Conservation (phyloP, 768 basidiomycete genomes). For the Tephrocybe sp. region DNA sequence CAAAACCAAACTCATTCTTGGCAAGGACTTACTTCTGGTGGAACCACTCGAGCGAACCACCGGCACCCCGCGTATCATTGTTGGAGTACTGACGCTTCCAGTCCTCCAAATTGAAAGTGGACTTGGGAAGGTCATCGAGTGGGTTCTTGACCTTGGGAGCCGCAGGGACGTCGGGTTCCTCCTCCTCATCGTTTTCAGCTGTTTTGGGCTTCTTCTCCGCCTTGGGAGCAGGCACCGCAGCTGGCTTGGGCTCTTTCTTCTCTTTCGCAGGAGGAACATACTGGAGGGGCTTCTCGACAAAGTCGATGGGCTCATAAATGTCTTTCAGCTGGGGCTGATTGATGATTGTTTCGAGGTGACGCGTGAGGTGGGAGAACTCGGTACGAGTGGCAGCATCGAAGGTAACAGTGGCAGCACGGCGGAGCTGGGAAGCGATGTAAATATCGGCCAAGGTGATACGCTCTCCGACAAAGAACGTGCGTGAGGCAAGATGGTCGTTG, state of each 20-base stretch:
- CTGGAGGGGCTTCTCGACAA: slow-evolving; percentile 67
- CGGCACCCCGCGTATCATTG: slow-evolving; percentile 88
- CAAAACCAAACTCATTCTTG: neutral
- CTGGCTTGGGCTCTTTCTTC: slow-evolving; percentile 63
- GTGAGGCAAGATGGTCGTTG: slow-evolving; percentile 67
- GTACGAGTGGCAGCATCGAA: slow-evolving; percentile 67
- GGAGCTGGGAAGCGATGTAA: slow-evolving; percentile 57
- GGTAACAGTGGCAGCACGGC: slow-evolving; percentile 52
- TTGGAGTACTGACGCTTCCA: slow-evolving; percentile 99
- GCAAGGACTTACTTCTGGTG: slow-evolving; percentile 76
- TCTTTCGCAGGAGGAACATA: slow-evolving; percentile 78
- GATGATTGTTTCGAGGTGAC: slow-evolving; percentile 82
- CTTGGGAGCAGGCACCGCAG: slow-evolving; percentile 48
- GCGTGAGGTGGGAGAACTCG: slow-evolving; percentile 73
- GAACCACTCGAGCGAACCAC: slow-evolving; percentile 91
- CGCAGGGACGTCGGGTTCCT: slow-evolving; percentile 61
- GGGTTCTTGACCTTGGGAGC: slow-evolving; percentile 96
- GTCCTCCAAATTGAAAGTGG: slow-evolving; percentile 86
- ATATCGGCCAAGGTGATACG: slow-evolving; percentile 95
- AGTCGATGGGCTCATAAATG: slow-evolving; percentile 59
- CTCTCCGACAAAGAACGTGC: slow-evolving; percentile 91
- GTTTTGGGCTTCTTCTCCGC: slow-evolving; percentile 79
- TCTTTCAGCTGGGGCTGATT: slow-evolving; percentile 78
- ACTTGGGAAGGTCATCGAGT: slow-evolving; percentile 87
- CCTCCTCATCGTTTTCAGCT: slow-evolving; percentile 85